Conservation (phyloP, 768 basidiomycete species). For the Russula olivacea region DNA sequence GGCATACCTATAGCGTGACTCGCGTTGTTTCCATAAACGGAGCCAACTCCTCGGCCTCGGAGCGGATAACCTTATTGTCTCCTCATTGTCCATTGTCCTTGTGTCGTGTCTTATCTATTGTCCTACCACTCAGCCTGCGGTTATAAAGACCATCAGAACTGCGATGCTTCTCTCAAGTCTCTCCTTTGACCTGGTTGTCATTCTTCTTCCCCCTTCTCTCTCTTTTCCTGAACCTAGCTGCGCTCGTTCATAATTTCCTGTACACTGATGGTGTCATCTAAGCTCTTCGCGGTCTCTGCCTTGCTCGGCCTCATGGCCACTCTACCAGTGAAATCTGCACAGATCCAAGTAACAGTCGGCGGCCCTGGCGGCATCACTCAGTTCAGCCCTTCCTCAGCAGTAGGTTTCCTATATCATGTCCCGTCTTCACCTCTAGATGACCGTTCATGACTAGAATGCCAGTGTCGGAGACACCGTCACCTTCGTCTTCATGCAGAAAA, state of each 20-base stretch:
- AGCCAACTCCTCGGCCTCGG: not conserved
- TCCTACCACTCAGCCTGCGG: not conserved
- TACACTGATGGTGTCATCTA: slow-evolving; percentile 19
- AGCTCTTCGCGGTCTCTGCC: slow-evolving; percentile 26
- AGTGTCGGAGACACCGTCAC: slow-evolving; percentile 41
- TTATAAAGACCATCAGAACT: slow-evolving; percentile 11
- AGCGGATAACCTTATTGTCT: not conserved
- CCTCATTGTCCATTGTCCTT: not conserved
- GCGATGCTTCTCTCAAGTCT: not conserved
- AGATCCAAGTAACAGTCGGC: slow-evolving; percentile 45
- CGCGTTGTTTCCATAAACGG: not conserved
- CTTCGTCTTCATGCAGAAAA: slow-evolving; percentile 52
- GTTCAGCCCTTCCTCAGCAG: slow-evolving; percentile 37
- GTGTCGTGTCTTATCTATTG: slow-evolving; percentile 15
- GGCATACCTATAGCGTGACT: slow-evolving; percentile 26
- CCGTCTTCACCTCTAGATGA: not conserved
- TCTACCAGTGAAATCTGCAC: slow-evolving; percentile 34
- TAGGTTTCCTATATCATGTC: slow-evolving; percentile 21
- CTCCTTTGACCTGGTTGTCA: slow-evolving; percentile 22
- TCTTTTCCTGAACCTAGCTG: not conserved
- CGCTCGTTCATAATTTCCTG: not conserved
- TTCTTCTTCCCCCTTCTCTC: not conserved
- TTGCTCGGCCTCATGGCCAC: slow-evolving; percentile 31
- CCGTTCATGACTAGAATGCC: slow-evolving; percentile 35
- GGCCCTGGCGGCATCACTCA: slow-evolving; percentile 36